These are phyloP conservation scores for Penicillium paneum DNA, from an alignment of 2,329 filamentous ascomycete genomes.

Conservation along the genomic window DNA sequence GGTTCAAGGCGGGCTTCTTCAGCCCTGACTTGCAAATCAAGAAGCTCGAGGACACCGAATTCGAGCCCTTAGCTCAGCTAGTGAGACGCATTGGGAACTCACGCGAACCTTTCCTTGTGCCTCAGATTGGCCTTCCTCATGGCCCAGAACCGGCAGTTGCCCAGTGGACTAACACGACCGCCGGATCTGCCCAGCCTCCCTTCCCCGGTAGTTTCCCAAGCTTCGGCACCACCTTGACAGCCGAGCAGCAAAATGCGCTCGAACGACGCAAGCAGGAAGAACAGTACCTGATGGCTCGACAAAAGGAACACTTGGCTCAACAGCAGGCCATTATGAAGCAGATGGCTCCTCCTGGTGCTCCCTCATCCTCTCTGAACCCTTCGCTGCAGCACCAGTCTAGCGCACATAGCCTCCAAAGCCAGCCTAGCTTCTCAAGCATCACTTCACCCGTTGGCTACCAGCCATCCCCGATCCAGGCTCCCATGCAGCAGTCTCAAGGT, in stretches of 20 bases:
- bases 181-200: constrained; percentile 72
- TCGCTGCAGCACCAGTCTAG: constrained; percentile 89
- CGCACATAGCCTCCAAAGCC: constrained; percentile 91
- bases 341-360: constrained; percentile 61
- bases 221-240: constrained; percentile 93
- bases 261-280: constrained; percentile 97
- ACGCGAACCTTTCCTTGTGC: constrained; percentile 92
- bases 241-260: constrained; percentile 95
- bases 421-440: constrained; percentile 94
- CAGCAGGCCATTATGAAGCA: constrained; percentile 76
- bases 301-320: constrained; percentile 87
- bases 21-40: constrained; percentile 91
- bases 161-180: constrained; percentile 51
- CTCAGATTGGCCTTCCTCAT: constrained; percentile 92
- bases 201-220: constrained; percentile 88
- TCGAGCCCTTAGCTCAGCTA: constrained; percentile 90
- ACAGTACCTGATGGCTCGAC: constrained; percentile 92
- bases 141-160: constrained; percentile 62
- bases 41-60: constrained; percentile 88
- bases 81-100: constrained; percentile 97
- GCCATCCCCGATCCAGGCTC: constrained; percentile 57
- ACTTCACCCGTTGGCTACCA: constrained; percentile 76
- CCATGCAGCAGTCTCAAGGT: constrained; percentile 54
- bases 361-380: constrained; percentile 52
- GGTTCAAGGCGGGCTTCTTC: constrained; percentile 99